phyloP scores from a whole-genome alignment of 2,329 filamentous ascomycete genomes.

The Xylaria sp. region DNA sequence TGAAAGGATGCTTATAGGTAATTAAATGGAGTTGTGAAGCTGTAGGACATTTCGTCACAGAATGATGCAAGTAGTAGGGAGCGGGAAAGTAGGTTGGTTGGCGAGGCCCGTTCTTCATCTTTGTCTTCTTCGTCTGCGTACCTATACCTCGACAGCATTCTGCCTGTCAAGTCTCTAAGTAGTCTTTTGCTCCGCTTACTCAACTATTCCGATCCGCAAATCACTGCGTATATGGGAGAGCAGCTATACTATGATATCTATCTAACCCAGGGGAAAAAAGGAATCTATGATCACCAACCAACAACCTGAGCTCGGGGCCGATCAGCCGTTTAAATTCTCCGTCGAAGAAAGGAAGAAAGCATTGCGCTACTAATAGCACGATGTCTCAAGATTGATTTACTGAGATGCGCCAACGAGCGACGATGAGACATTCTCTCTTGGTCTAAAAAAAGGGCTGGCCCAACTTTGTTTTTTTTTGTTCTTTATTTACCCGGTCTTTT shows the following conservation, averaged over 20 bases:
- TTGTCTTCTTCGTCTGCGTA: background rate
- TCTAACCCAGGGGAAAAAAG: constrained; percentile 21
- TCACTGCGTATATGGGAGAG: background rate
- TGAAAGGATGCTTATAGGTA: constrained; percentile 4
- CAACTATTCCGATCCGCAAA: constrained; percentile 12
- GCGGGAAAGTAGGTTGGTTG: background rate
- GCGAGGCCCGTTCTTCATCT: too few species aligned
- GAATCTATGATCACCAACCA: constrained; percentile 20
- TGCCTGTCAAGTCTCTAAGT: background rate
- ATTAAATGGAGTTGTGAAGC: background rate
- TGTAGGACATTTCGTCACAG: background rate
- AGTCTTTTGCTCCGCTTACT: constrained; percentile 12
- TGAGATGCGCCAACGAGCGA: constrained; percentile 44
- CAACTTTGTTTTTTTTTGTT: background rate
- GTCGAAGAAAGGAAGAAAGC: constrained; percentile 28
- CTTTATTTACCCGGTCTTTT: background rate
- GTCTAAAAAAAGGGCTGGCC: constrained; percentile 29
- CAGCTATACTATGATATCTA: constrained; percentile 20
- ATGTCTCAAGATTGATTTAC: constrained; percentile 37
- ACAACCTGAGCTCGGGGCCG: constrained; percentile 36
- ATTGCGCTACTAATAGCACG: constrained; percentile 33
- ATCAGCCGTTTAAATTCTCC: constrained; percentile 46
- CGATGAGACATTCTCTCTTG: constrained; percentile 43
- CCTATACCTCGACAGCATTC: constrained; percentile 1
- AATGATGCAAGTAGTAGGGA: background rate